Conservation (phyloP, 2,329 filamentous ascomycete species). For the Claviceps paspali region DNA sequence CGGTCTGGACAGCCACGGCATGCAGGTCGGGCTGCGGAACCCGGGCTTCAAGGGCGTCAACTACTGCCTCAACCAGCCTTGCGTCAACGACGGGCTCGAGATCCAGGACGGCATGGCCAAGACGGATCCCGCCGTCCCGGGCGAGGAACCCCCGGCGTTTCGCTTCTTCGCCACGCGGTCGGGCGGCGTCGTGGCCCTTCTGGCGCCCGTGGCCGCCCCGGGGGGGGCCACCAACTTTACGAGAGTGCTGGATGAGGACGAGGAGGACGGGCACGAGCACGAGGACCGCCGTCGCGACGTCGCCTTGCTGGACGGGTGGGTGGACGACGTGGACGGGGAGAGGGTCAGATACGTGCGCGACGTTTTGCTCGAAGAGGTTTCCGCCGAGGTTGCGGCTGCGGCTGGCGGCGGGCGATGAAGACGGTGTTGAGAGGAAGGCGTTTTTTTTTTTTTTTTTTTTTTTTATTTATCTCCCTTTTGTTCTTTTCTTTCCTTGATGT, state of each 20-base stretch:
- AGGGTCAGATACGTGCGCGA: background rate
- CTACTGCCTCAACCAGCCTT: constrained; percentile 5
- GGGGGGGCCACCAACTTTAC: background rate
- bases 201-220: background rate
- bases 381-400: background rate
- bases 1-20: background rate
- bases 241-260: background rate
- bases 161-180: constrained; percentile 1
- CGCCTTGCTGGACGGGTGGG: background rate
- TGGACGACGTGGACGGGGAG: background rate
- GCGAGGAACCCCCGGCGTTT: background rate
- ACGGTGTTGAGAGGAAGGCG: no score
- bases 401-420: no score
- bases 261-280: no score
- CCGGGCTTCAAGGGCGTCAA: background rate
- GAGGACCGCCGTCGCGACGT: no score
- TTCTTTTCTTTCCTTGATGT: no score
- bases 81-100: constrained; percentile 2
- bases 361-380: background rate
- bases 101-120: constrained; percentile 4
- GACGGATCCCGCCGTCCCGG: no score
- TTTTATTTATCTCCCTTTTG: no score
- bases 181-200: background rate
- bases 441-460: no score
- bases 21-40: background rate